Evolutionary conservation across 495 filamentous ascomycete genomes (phyloP).

Genomic region (Penicillium ochrochloron): DNA sequence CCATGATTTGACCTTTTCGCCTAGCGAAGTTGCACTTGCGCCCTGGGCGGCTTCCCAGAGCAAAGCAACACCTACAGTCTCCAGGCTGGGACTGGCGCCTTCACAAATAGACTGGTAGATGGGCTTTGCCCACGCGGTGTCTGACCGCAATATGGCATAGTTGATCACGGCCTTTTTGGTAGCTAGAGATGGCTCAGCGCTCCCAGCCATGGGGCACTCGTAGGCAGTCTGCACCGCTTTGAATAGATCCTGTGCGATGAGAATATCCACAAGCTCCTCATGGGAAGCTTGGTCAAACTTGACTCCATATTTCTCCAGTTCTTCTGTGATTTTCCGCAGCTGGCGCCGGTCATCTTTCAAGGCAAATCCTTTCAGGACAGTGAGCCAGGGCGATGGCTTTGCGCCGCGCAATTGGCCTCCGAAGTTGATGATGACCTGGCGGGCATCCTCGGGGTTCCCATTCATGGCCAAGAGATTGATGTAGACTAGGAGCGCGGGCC

Average conservation of each 20-base stretch:
- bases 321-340: conserved; percentile 36
- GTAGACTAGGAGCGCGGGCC: conserved; percentile 52
- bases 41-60: conserved; percentile 77
- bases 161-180: conserved; percentile 57
- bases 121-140: conserved; percentile 64
- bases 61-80: conserved; percentile 69
- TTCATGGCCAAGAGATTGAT: conserved; percentile 61
- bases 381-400: conserved; percentile 57
- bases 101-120: conserved; percentile 64
- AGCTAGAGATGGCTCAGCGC: conserved; percentile 43
- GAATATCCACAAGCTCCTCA: conserved; percentile 41
- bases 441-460: conserved; percentile 63
- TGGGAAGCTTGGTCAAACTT: conserved; percentile 44
- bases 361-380: conserved; percentile 68
- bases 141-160: conserved; percentile 60
- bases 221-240: conserved; percentile 54
- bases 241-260: conserved; percentile 44
- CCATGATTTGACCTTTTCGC: conserved; percentile 62
- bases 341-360: conserved; percentile 59
- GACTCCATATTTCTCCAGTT: conserved; percentile 36
- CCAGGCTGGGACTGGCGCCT: conserved; percentile 53
- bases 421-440: conserved; percentile 52
- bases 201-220: conserved; percentile 54
- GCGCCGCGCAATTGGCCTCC: conserved; percentile 38
- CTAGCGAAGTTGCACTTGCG: conserved; percentile 70